phyloP scores from a whole-genome alignment of 306 rosid genomes.

The Quercus berberidifolia region DNA sequence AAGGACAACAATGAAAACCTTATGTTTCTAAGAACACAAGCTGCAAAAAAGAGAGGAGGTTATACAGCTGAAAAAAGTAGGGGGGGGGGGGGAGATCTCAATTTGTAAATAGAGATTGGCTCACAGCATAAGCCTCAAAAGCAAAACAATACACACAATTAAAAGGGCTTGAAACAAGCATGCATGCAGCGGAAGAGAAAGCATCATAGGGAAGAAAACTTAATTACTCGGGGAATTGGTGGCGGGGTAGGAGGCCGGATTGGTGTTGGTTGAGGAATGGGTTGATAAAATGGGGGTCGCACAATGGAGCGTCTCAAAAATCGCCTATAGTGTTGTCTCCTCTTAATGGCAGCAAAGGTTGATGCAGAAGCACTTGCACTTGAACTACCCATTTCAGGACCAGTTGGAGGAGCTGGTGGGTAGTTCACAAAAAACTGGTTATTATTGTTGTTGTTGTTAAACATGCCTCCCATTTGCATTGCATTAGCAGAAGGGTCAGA shows the following conservation, averaged over 20 bases:
- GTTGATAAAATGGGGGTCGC: not conserved
- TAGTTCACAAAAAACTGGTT: not conserved
- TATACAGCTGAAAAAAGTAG: too few relatives aligned
- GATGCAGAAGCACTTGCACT: not conserved
- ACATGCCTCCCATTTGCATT: not conserved
- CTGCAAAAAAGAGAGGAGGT: too few relatives aligned
- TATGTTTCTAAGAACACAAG: too few relatives aligned
- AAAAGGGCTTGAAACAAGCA: not conserved
- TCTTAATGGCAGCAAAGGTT: not conserved
- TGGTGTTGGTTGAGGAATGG: not conserved
- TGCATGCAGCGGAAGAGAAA: not conserved
- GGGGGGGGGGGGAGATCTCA: too few relatives aligned
- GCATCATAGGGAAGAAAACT: not conserved
- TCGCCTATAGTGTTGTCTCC: not conserved
- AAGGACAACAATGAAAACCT: too few relatives aligned
- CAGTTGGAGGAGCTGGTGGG: not conserved
- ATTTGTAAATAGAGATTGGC: too few relatives aligned
- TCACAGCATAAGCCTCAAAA: not conserved
- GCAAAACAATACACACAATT: not conserved
- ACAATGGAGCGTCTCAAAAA: not conserved
- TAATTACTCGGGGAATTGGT: constrained; percentile 7
- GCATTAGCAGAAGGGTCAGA: not conserved
- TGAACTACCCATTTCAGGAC: too few relatives aligned
- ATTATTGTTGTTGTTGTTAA: not conserved
- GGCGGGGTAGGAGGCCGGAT: not conserved